Conservation (phyloP, 495 filamentous ascomycete genomes). For the Bombardia bombarda region DNA sequence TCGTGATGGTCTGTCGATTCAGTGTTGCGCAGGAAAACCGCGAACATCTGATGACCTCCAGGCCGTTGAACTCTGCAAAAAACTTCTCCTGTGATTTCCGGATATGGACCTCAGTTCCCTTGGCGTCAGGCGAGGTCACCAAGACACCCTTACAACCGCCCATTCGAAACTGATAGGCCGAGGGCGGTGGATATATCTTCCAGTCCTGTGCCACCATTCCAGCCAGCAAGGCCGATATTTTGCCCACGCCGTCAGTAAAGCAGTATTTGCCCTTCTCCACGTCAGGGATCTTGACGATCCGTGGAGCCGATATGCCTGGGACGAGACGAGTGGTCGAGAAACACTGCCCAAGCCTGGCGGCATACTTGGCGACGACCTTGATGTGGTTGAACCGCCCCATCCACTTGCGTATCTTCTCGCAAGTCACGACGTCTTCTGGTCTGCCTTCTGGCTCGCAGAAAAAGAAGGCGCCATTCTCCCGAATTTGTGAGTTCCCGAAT, state of each 20-base stretch:
- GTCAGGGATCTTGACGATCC: conserved; percentile 48
- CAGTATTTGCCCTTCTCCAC: conserved; percentile 54
- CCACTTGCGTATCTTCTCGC: conserved; percentile 72
- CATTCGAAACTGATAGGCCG: conserved; percentile 83
- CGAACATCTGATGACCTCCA: conserved; percentile 82
- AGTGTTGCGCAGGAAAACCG: conserved; percentile 65
- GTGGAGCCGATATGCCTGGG: conserved; percentile 31
- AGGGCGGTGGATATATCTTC: conserved; percentile 52
- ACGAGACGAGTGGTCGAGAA: conserved; percentile 87
- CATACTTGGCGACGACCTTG: conserved; percentile 70
- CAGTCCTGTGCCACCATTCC: conserved; percentile 59
- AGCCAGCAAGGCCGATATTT: conserved; percentile 74
- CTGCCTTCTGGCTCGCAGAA: conserved; percentile 44
- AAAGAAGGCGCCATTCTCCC: conserved; percentile 90
- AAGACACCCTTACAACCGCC: conserved; percentile 91
- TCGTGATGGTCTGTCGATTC: conserved; percentile 82
- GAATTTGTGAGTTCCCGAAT: conserved; percentile 91
- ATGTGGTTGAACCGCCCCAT: conserved; percentile 86
- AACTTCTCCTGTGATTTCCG: conserved; percentile 87
- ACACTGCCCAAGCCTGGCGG: conserved; percentile 83
- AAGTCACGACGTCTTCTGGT: conserved; percentile 48
- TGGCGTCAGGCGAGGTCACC: conserved; percentile 55
- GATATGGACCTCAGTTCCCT: conserved; percentile 58
- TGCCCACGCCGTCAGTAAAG: conserved; percentile 93
- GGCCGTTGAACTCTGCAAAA: conserved; percentile 52